Evolutionary conservation across 768 basidiomycete genomes (phyloP), one percentile per base, ranked within the genome.

Genomic region (Pholiota microspora): DNA sequence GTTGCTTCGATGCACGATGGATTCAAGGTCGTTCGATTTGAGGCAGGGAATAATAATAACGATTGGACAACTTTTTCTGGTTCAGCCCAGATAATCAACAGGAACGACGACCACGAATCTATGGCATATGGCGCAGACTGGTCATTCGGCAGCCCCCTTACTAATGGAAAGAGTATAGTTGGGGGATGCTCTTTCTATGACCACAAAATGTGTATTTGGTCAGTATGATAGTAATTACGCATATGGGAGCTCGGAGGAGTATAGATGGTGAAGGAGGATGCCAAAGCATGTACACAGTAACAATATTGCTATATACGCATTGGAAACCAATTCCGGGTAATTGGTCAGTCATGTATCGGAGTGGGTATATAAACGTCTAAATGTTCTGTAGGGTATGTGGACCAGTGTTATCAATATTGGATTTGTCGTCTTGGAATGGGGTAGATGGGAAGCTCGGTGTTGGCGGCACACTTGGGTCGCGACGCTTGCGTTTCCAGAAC

Each of bases 1-100:
- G 84, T 94, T n/a, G 97, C 95, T 0, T 94, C 91, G 65, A 99
- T 98, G 97, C 95, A 96, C 65, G 94, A 94, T 58, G 95, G 96
- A 8, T 95, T 93, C 79, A 97, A 97, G 66, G 77, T 96, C 5
- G 68, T 94, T 44, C 75, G 69, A 1, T 83, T 91, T 54, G 57
- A 55, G 1, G 9, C 46, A 16, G 27, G 45, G n/a, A 45, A 51
- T 9, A 53, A 45, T 2, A 38, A 46, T 28, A 70, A 16, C 18
- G 38, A 38, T 1, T 42, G 66, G 36, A 51, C 53, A 24, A 60
- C 49, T 21, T 58, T 58, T 16, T 62, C 32, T 28, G 67, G 51
- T 21, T 42, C 55, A 4, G 70, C 76, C 49, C 67, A 77, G 38
- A 71, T 86, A 28, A 57, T 79, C 7, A 79, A 74, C 56, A 79